Evolutionary conservation across 2,329 filamentous ascomycete genomes (phyloP), one percentile per base, ranked within the genome.

Genomic region (Ascochyta pisi): DNA sequence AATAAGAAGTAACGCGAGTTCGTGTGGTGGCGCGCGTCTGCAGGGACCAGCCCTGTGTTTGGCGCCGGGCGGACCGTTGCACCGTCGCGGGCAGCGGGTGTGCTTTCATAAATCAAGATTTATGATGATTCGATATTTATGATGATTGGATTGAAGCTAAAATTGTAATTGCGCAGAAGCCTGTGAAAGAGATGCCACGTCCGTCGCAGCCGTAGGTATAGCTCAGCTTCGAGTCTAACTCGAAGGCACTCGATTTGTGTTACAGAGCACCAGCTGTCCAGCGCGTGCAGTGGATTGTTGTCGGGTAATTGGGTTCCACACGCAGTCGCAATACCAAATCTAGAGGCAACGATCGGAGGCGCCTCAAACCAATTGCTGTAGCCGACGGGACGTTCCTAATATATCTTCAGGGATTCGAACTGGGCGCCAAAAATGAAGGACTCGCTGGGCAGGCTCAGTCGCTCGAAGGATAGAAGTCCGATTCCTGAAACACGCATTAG

Each of bases 401-500:
- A 47, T 51, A 51, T 35, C 38, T 40, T 51, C 38, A 38, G 47
- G 40, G 29, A 38, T 24, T 19, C 19, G 38, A 19, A 27, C 53
- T 56, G 47, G 43, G 53, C 53, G 53, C 53, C 47, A 56, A 47
- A 56, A 33, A 56, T 56, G 53, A 56, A 56, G 53, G 53, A 48
- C 53, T 56, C 43, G 48, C 48, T 48, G 47, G 53, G 47, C 53
- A 48, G 53, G 53, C 48, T 31, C 37, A 51, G 47, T 43, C 37
- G 38, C 47, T 56, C 43, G 35, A 51, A 62, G 50, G 44, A 60
- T 39, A 50, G 37, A 38, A 51, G 51, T 50, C 50, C 53, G 43
- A 39, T 15, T 16, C 29, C 19, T 67, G 64, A 67, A 67, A 67
- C 65, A 59, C 10, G 57, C 46, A 41, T 38, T 7, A 64, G 62